These are phyloP conservation scores for Nakaseomyces delphensis DNA, from an alignment of 1,139 yeast species.

Conservation along the genomic window DNA sequence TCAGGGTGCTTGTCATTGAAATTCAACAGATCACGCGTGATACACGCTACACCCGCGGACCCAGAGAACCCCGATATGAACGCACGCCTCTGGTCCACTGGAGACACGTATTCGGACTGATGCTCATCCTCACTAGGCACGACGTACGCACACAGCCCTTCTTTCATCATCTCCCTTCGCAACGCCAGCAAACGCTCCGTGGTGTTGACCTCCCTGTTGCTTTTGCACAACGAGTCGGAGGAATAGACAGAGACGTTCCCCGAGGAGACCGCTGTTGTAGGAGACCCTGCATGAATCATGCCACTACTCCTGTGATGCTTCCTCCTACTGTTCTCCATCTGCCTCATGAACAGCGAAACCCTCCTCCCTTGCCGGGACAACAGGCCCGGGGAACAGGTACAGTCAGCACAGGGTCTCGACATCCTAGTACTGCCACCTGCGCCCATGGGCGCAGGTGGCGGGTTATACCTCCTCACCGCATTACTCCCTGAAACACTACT, in stretches of 20 bases:
- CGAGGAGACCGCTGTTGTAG: constrained; percentile 4
- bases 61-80: constrained; percentile 90
- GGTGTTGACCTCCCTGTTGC: constrained; percentile 43
- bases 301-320: constrained; percentile 8
- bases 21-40: constrained; percentile 56
- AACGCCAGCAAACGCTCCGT: constrained; percentile 51
- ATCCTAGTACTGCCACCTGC: neutral
- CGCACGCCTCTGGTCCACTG: constrained; percentile 72
- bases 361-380: constrained; percentile 56
- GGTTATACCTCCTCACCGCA: constrained; percentile 6
- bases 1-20: constrained; percentile 34
- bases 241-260: constrained; percentile 32
- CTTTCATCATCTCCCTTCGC: constrained; percentile 55
- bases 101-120: constrained; percentile 80
- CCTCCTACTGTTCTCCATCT: constrained; percentile 22
- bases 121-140: constrained; percentile 93
- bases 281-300: constrained; percentile 15
- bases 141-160: constrained; percentile 66
- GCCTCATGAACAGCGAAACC: constrained; percentile 37
- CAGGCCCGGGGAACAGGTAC: constrained; percentile 77
- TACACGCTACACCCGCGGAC: constrained; percentile 86
- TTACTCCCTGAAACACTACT: neutral
- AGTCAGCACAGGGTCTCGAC: constrained; percentile 51
- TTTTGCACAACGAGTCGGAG: constrained; percentile 32
- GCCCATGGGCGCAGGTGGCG: constrained; percentile 5